A percentile compares a stretch with the other conserved stretches of the same genome.
phyloP scores from a whole-genome alignment of 768 basidiomycete species.

The Saitozyma sp. region DNA sequence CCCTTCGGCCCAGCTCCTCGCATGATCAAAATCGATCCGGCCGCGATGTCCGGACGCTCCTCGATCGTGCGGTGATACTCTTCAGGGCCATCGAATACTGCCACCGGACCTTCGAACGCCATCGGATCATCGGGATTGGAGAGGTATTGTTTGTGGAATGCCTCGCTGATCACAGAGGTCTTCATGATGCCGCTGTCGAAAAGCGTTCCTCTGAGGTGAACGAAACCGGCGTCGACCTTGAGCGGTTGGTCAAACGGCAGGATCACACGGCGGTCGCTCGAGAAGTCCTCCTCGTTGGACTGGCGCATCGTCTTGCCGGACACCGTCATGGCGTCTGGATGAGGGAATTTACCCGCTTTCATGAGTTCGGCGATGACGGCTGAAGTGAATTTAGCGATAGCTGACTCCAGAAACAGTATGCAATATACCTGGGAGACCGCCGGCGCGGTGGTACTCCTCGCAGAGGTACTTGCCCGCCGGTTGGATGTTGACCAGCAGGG shows the following conservation, averaged over 20 bases:
- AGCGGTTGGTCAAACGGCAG: constrained; percentile 42
- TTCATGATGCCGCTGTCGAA: constrained; percentile 52
- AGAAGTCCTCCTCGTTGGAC: constrained; percentile 43
- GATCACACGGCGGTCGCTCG: constrained; percentile 47
- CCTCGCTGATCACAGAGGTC: constrained; percentile 48
- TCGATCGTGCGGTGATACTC: constrained; percentile 50
- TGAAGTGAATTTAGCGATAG: constrained; percentile 13
- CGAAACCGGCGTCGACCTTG: constrained; percentile 44
- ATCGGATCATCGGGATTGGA: constrained; percentile 48
- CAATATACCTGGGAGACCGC: constrained; percentile 41
- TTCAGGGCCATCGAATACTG: constrained; percentile 51
- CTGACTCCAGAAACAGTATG: neutral
- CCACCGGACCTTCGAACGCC: constrained; percentile 52
- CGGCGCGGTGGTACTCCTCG: constrained; percentile 49
- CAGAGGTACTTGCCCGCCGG: constrained; percentile 46
- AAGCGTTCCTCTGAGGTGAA: constrained; percentile 45
- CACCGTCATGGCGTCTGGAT: constrained; percentile 40
- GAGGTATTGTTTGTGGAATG: constrained; percentile 47
- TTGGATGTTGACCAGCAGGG: constrained; percentile 40
- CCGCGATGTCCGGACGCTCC: constrained; percentile 22
- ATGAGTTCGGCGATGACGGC: constrained; percentile 45
- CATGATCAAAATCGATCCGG: constrained; percentile 49
- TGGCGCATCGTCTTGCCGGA: constrained; percentile 43
- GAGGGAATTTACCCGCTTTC: constrained; percentile 30
- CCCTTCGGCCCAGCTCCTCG: constrained; percentile 49